phyloP scores from a whole-genome alignment of 768 basidiomycete species.

The Chlorophyllum brunneum region DNA sequence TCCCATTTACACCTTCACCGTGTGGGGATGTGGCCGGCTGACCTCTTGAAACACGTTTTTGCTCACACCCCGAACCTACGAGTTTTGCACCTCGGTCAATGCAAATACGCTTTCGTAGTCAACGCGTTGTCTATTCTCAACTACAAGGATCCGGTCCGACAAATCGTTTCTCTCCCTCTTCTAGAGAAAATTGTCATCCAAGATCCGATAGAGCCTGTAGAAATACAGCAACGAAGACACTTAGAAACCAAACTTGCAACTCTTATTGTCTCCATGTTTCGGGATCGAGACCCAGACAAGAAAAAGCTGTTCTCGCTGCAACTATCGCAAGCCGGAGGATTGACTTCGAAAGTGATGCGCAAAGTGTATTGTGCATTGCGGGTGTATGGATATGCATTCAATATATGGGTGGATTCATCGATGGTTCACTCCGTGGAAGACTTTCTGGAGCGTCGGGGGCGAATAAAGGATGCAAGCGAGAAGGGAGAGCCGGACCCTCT shows the following conservation, averaged over 20 bases:
- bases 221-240: neutral
- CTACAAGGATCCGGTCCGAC: neutral
- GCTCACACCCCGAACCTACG: neutral
- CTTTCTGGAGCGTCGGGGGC: neutral
- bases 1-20: neutral
- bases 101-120: neutral
- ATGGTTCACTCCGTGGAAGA: neutral
- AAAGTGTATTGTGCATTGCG: neutral
- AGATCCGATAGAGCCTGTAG: neutral
- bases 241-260: constrained; percentile 3
- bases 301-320: constrained; percentile 1
- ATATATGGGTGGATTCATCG: neutral
- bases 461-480: neutral
- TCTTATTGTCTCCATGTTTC: neutral
- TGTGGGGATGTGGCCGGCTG: neutral
- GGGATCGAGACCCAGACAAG: neutral
- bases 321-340: neutral
- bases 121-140: neutral
- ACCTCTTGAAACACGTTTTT: neutral
- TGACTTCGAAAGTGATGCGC: neutral
- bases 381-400: constrained; percentile 1
- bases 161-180: neutral
- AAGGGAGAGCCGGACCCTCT: neutral
- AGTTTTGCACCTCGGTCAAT: neutral
- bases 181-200: neutral